Conservation (phyloP, 345 rosid genomes). For the Citrus trifoliata region DNA sequence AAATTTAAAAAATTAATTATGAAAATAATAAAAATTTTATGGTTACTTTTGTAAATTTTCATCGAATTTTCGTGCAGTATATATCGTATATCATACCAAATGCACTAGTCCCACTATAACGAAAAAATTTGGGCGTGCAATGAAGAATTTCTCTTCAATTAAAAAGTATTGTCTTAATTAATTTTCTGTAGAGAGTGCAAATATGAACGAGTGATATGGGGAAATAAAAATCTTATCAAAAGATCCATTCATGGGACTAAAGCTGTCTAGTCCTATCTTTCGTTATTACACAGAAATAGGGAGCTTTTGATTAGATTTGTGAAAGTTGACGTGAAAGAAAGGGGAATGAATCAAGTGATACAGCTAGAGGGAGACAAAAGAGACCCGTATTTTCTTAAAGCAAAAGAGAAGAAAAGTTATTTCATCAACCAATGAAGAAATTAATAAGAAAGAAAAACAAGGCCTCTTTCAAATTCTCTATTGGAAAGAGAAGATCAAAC, state of each 20-base stretch:
- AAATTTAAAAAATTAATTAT: no score
- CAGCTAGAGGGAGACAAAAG: slow-evolving; percentile 10
- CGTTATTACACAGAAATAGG: slow-evolving; percentile 9
- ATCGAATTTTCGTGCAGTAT: no score
- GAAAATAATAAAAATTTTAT: no score
- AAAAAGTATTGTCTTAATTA: no score
- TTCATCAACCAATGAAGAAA: slow-evolving; percentile 17
- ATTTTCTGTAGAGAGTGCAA: slow-evolving; percentile 3
- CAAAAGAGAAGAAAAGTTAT: slow-evolving; percentile 18
- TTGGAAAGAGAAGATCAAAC: slow-evolving; percentile 16
- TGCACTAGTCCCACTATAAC: no score
- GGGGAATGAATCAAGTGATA: background rate
- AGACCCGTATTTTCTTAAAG: slow-evolving; percentile 1
- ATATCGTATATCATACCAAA: no score
- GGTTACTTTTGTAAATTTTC: no score
- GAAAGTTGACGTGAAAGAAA: slow-evolving; percentile 13
- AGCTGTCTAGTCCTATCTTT: slow-evolving; percentile 29
- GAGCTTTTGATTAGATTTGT: slow-evolving; percentile 38
- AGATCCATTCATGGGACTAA: slow-evolving; percentile 36
- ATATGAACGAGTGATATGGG: background rate
- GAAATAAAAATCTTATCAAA: slow-evolving; percentile 25
- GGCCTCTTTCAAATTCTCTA: slow-evolving; percentile 13
- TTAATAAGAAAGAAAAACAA: background rate
- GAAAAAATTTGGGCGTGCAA: no score
- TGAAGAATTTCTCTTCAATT: no score